Evolutionary conservation across 306 rosid genomes (phyloP), one percentile per base, ranked within the genome.

Genomic region (Amphicarpaea edgeworthii): DNA sequence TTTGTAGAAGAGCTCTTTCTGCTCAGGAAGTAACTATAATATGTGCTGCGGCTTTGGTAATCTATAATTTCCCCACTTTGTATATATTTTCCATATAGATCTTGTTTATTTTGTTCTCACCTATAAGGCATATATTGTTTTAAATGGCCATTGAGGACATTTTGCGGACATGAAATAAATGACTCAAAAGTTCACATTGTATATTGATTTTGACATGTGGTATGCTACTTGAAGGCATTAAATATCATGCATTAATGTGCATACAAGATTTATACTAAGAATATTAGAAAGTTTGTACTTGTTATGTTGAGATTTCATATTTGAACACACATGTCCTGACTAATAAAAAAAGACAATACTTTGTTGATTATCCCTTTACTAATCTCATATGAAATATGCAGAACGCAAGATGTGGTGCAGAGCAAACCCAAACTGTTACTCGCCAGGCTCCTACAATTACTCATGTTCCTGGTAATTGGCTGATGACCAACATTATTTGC

Each of bases 381-480:
- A 41, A 21, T 40, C 45, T 11, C 41, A 41, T 71, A 66, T 24
- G n/a, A 15, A 19, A 40, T 78, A 47, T 83, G 82, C 86, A 96
- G 99, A 87, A 81, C 83, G 97, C 99, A 47, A 87, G 88, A 81
- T 90, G 96, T 53, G 81, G 82, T 26, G 92, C 97, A 0, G 97
- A 89, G 86, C 99, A 96, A 89, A 93, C 99, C 15, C 97, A 93
- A 76, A 96, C 98, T 1, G 87, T 96, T 60, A 83, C 89, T 7
- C 93, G 91, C 19, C 81, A 96, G 79, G 90, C 99, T 77, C 99
- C 99, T 23, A 96, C 99, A 62, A 96, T 96, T 19, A 96, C 99
- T 72, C 93, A 89, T 77, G 17, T 93, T 83, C 97, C 98, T 34
- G 96, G 99, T 95, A 90, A 85, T 59, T 70, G n/a, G 60, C 75